phyloP scores from a whole-genome alignment of 129 eudicot genomes.

The Silybum marianum region DNA sequence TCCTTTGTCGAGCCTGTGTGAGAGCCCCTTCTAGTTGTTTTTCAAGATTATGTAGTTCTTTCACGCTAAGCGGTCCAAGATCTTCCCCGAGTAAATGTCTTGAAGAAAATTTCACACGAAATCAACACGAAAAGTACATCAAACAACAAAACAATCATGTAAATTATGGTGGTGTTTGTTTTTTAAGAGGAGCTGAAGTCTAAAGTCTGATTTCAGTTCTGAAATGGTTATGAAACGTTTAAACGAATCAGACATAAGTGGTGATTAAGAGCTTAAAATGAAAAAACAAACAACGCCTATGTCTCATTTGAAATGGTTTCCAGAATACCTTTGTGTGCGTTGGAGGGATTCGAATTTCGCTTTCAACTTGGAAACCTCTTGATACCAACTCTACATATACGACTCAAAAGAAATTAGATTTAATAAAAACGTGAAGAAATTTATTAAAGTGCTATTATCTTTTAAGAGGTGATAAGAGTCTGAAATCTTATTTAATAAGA shows the following conservation, averaged over 20 bases:
- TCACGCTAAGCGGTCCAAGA: constrained; percentile 81
- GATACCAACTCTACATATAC: constrained; percentile 71
- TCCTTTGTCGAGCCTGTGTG: constrained; percentile 84
- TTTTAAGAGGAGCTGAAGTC: too few relatives aligned
- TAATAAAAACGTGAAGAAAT: neutral
- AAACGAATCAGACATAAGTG: too few relatives aligned
- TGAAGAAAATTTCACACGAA: neutral
- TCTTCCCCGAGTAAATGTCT: constrained; percentile 98
- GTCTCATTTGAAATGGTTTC: neutral
- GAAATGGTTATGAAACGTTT: too few relatives aligned
- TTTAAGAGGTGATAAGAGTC: neutral
- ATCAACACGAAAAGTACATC: neutral
- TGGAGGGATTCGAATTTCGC: constrained; percentile 88
- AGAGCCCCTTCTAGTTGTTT: constrained; percentile 96
- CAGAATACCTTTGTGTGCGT: constrained; percentile 75
- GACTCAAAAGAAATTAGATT: neutral
- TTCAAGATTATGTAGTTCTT: constrained; percentile 92
- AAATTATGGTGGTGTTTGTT: neutral
- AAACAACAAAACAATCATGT: neutral
- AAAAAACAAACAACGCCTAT: too few relatives aligned
- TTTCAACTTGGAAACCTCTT: constrained; percentile 78
- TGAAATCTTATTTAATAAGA: too few relatives aligned
- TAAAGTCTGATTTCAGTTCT: too few relatives aligned
- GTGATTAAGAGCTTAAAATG: too few relatives aligned
- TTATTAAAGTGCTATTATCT: neutral